Evolutionary conservation across 2,329 filamentous ascomycete genomes (phyloP), one percentile per base, ranked within the genome.

Genomic region (Neospermospora avenae): DNA sequence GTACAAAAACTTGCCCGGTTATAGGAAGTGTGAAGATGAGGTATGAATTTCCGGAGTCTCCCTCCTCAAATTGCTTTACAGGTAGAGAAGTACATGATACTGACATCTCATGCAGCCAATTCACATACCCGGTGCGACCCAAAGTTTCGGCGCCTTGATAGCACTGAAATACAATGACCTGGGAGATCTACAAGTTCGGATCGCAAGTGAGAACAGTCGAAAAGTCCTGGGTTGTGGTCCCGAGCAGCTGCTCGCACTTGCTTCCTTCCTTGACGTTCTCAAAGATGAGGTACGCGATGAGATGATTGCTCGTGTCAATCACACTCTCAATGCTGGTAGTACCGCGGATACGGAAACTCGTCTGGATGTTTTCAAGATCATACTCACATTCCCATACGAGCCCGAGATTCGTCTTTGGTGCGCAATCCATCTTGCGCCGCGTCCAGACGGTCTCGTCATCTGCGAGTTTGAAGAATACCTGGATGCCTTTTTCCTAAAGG

Each of bases 401-500:
- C 22, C 63, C 20, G 49, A 57, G 35, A 60, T 45, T 18, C 51
- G 39, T 6, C 61, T 69, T 10, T 70, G 68, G 68, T 67, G 68
- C 54, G 65, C 67, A 18, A 60, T 70, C n/a, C 67, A 70, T 53
- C 53, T 66, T 14, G 49, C 66, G 3, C 55, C 59, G 14, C 55
- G 46, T 20, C 49, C 60, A 13, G 44, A 64, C 35, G 60, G 62
- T 44, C 18, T 70, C 14, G 61, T 68, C 7, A 64, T 70, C 16
- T 68, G 65, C 44, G 66, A 70, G 42, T 68, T 70, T 25, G 68
- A 70, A 51, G 57, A 63, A 18, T 65, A 67, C 42, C 53, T 61
- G 2, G 66, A 69, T 49, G 58, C 60, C 7, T 69, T 68, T 35
- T 61, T 59, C 45, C 42, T 63, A 2, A 61, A 62, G 25, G 61